Evolutionary conservation across 768 basidiomycete species (phyloP).

Genomic region (Mycena maculata): DNA sequence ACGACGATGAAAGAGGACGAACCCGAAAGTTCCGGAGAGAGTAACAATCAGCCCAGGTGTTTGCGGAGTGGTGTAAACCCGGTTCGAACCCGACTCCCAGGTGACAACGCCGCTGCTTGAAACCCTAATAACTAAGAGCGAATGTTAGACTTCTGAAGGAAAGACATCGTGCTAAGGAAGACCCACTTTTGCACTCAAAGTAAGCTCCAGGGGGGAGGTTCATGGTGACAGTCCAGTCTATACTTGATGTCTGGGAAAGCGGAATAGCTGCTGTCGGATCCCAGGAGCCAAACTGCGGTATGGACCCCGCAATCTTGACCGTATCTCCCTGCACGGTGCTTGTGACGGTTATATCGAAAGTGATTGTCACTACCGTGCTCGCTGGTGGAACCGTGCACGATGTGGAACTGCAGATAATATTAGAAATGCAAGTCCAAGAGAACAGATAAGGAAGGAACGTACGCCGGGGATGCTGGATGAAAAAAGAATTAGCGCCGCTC

Average conservation of each 20-base stretch:
- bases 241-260: background rate
- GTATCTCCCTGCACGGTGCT: slow-evolving; percentile 1
- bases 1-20: background rate
- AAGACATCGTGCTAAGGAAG: background rate
- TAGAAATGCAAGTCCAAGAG: background rate
- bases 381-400: slow-evolving; percentile 1
- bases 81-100: slow-evolving; percentile 21
- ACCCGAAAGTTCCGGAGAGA: slow-evolving; percentile 18
- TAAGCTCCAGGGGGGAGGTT: background rate
- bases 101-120: slow-evolving; percentile 17
- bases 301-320: slow-evolving; percentile 22
- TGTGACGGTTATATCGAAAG: slow-evolving; percentile 15
- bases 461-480: background rate
- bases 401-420: background rate
- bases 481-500: background rate
- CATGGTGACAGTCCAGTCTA: slow-evolving; percentile 9
- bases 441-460: background rate
- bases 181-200: slow-evolving; percentile 25
- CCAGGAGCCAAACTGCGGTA: slow-evolving; percentile 8
- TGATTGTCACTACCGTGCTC: slow-evolving; percentile 13
- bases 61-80: slow-evolving; percentile 12
- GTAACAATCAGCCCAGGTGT: background rate
- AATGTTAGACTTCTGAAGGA: background rate
- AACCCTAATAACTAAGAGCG: slow-evolving; percentile 10
- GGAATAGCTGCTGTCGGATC: background rate